These are phyloP conservation scores for Rhazya stricta DNA, from an alignment of 257 asterid species.

Conservation along the genomic window DNA sequence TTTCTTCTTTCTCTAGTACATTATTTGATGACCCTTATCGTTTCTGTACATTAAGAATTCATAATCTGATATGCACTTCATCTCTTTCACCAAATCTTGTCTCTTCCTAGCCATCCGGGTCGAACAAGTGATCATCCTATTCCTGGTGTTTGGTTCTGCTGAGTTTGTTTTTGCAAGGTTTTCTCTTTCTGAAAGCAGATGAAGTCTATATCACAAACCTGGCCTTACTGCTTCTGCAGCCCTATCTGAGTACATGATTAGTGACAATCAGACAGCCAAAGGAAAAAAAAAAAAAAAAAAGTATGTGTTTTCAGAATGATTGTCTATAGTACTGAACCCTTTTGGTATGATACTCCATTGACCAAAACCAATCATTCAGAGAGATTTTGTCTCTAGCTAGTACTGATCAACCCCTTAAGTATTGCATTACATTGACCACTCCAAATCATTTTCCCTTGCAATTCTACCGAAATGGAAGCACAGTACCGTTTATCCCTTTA, in stretches of 20 bases:
- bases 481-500: too few species aligned
- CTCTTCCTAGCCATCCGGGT: not conserved
- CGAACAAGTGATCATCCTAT: not conserved
- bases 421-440: too few species aligned
- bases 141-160: not conserved
- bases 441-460: too few species aligned
- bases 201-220: not conserved
- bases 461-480: too few species aligned
- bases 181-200: not conserved
- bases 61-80: not conserved
- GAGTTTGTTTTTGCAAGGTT: not conserved
- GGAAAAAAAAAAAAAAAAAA: not conserved
- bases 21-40: too few species aligned
- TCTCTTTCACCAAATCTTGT: not conserved
- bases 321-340: not conserved
- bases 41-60: too few species aligned
- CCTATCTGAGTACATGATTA: not conserved
- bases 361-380: too few species aligned
- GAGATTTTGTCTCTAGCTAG: too few species aligned
- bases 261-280: not conserved
- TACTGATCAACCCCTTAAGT: too few species aligned
- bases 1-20: too few species aligned
- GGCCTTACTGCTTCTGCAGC: not conserved
- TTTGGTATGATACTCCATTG: too few species aligned
- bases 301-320: not conserved